phyloP scores from a whole-genome alignment of 768 basidiomycete species.

The Tylopilus balloui region DNA sequence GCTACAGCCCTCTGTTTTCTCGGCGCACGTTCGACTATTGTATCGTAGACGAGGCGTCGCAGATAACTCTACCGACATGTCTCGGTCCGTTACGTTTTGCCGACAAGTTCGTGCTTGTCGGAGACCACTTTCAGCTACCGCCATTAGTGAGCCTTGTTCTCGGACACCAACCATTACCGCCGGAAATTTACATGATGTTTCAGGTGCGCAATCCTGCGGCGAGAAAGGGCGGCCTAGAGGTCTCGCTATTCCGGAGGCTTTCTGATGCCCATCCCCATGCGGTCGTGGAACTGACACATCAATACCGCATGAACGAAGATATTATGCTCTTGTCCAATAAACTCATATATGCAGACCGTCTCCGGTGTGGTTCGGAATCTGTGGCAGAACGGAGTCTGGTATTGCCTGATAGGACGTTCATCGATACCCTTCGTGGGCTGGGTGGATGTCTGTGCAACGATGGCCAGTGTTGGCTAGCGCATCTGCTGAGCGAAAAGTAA shows the following conservation, averaged over 20 bases:
- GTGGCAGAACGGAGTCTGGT: constrained; percentile 58
- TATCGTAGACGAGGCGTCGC: constrained; percentile 97
- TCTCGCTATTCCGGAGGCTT: constrained; percentile 84
- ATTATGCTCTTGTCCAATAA: constrained; percentile 90
- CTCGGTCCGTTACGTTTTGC: constrained; percentile 90
- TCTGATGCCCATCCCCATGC: constrained; percentile 84
- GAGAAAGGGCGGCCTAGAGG: constrained; percentile 79
- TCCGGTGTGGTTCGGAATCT: constrained; percentile 72
- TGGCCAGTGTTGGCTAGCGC: constrained; percentile 65
- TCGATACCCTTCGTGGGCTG: constrained; percentile 42
- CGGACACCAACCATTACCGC: not conserved
- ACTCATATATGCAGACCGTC: constrained; percentile 74
- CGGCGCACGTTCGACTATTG: constrained; percentile 90
- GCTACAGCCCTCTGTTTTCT: constrained; percentile 70
- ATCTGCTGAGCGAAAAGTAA: constrained; percentile 61
- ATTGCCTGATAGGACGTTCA: constrained; percentile 45
- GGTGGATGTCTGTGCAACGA: constrained; percentile 29
- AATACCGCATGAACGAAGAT: constrained; percentile 96
- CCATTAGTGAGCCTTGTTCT: constrained; percentile 60
- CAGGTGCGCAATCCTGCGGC: constrained; percentile 82
- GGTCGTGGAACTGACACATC: constrained; percentile 79
- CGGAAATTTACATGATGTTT: not conserved
- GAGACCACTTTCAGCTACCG: constrained; percentile 96
- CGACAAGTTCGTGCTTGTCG: constrained; percentile 88
- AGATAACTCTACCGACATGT: constrained; percentile 94